Conservation (phyloP, 257 asterid species). For the Gynochthodes officinalis region DNA sequence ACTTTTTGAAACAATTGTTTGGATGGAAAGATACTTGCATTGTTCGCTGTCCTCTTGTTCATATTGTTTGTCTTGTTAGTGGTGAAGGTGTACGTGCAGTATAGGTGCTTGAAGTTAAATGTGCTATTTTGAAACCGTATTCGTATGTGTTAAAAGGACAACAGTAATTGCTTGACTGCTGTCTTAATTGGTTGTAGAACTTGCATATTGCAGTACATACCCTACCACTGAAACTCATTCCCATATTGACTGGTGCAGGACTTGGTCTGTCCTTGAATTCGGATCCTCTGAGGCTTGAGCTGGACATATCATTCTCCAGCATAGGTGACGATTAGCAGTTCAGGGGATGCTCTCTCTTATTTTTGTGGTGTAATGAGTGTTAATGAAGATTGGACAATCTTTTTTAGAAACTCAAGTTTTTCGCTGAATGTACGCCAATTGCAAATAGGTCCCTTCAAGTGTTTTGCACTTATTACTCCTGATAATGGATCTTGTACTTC, state of each 20-base stretch:
- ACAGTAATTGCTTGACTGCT: not conserved
- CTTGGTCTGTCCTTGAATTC: not conserved
- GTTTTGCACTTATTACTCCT: not conserved
- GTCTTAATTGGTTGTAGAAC: not conserved
- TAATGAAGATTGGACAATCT: slow-evolving; percentile 8
- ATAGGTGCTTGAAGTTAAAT: not conserved
- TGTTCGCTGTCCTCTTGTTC: not conserved
- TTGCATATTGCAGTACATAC: not conserved
- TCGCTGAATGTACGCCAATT: not conserved
- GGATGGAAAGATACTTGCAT: not conserved
- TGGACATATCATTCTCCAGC: slow-evolving; percentile 5
- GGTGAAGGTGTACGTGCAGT: not conserved
- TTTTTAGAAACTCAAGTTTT: not conserved
- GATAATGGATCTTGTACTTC: not conserved
- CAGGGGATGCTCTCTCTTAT: slow-evolving; percentile 1
- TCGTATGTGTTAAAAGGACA: not conserved
- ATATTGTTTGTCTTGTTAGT: not conserved
- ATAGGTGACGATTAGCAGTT: not conserved
- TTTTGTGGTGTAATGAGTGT: not conserved
- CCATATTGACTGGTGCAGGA: slow-evolving; percentile 2
- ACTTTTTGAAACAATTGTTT: not conserved
- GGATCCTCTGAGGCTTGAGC: not conserved
- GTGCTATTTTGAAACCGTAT: not conserved
- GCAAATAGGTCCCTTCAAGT: not conserved
- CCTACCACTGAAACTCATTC: not conserved